Percentiles rank a stretch among this genome's conserved stretches.
These are phyloP conservation scores for Fomitopsis betulina DNA, from an alignment of 1,284 basidiomycete genomes.

Conservation along the genomic window DNA sequence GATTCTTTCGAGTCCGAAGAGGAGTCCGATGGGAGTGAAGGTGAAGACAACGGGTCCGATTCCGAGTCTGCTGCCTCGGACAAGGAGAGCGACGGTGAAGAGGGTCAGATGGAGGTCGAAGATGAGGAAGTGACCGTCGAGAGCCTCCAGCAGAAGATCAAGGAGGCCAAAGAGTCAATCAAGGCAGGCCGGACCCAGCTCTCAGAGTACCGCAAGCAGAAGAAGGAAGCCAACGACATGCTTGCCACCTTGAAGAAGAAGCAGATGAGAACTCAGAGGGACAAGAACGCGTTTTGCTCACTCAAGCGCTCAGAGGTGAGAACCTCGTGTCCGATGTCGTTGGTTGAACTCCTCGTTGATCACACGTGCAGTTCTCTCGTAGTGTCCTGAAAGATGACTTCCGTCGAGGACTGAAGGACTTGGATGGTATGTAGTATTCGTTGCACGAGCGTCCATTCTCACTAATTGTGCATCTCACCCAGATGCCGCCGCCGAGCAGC, in stretches of 20 bases:
- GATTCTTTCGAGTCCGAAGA: constrained; percentile 21
- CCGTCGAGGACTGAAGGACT: constrained; percentile 49
- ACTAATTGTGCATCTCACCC: neutral
- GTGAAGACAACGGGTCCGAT: constrained; percentile 8
- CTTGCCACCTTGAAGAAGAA: constrained; percentile 44
- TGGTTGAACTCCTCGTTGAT: neutral
- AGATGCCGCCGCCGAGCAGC: constrained; percentile 53
- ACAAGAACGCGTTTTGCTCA: constrained; percentile 61
- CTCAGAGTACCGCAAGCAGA: constrained; percentile 34
- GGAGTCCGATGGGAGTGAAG: constrained; percentile 17
- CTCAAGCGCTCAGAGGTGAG: constrained; percentile 51
- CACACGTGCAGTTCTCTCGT: constrained; percentile 40
- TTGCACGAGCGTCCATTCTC: neutral
- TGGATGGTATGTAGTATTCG: constrained; percentile 39
- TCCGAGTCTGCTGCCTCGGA: constrained; percentile 16
- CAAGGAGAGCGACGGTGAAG: constrained; percentile 15
- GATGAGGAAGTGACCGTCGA: constrained; percentile 43
- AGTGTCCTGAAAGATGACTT: constrained; percentile 59
- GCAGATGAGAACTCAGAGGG: constrained; percentile 41
- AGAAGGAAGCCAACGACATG: constrained; percentile 43
- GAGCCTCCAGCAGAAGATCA: constrained; percentile 39
- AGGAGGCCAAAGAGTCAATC: constrained; percentile 35
- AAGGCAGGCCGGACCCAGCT: constrained; percentile 36
- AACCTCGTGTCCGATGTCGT: neutral
- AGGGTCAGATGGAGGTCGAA: constrained; percentile 24